These are phyloP conservation scores for Apostasia shenzhenica DNA, from an alignment of 106 monocot species.

Conservation along the genomic window DNA sequence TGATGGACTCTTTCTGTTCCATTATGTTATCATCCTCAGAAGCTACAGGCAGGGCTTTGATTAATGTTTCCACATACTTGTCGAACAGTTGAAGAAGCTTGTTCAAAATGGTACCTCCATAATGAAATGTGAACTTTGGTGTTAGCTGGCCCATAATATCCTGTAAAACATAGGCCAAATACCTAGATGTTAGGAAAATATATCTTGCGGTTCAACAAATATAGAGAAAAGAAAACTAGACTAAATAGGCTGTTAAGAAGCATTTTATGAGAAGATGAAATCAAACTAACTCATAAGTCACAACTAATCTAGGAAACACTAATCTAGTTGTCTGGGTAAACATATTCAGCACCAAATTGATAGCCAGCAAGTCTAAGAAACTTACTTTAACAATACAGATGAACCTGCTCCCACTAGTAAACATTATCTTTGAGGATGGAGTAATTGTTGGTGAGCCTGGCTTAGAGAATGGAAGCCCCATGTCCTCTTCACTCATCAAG, in stretches of 20 bases:
- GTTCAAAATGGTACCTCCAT: conserved; percentile 70
- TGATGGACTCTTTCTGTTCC: conserved; percentile 44
- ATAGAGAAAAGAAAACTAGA: too few species aligned
- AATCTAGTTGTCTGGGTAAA: not conserved
- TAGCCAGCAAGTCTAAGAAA: not conserved
- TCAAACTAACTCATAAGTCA: too few species aligned
- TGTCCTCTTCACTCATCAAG: conserved; percentile 45
- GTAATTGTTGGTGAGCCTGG: conserved; percentile 31
- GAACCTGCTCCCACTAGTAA: conserved; percentile 67
- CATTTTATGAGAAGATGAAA: too few species aligned
- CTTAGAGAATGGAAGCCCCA: conserved; percentile 16
- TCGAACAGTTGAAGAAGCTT: conserved; percentile 74
- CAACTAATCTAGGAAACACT: too few species aligned
- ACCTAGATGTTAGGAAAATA: not conserved
- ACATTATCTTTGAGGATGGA: conserved; percentile 49
- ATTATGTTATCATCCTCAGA: conserved; percentile 68
- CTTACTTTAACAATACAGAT: conserved; percentile 80
- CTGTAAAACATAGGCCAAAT: conserved; percentile 26
- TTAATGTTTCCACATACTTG: conserved; percentile 68
- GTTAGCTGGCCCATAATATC: conserved; percentile 83
- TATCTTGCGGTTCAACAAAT: too few species aligned
- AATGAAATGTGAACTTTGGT: conserved; percentile 63
- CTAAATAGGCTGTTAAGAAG: too few species aligned
- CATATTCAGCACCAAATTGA: not conserved
- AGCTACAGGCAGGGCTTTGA: conserved; percentile 61